Evolutionary conservation across 192 early-diverging fungal genomes (phyloP), one percentile per base, ranked within the genome.

Genomic region (Entrophospora sp.): DNA sequence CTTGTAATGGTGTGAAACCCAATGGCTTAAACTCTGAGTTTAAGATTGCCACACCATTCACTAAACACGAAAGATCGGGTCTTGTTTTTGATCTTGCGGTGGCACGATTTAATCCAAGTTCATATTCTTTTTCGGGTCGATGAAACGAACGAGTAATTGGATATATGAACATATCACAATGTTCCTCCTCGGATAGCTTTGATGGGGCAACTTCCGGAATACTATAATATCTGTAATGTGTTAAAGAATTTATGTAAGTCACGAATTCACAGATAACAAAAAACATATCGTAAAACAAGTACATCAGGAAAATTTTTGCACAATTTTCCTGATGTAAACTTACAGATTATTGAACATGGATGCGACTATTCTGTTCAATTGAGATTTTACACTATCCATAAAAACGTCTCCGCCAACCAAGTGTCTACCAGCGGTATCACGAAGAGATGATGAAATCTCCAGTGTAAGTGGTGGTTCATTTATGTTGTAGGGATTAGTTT

Each of bases 131-230:
- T 6, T 60, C 37, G 18, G 30, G 13, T 22, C 66, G 18, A 18
- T 5, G 20, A 49, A 68, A 68, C 60, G 37, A 28, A 45, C 66
- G 66, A 45, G 53, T 57, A 30, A 68, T 68, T 46, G 67, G 67
- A 52, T 69, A 24, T 44, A 72, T n/a, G 25, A 69, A 61, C 67
- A 69, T 69, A 24, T 60, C 20, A 37, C 45, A 51, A 37, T 69
- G 58, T 51, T 69, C 67, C 2, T 69, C 67, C 31, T 69, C 67
- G 22, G 69, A 72, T 22, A 45, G 20, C 57, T 67, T 79, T 73
- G 9, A 25, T 52, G 63, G 63, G 3, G 67, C 67, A 69, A 69
- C 58, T 2, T 59, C 46, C 14, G 66, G 66, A 34, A 68, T 22
- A 68, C 66, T 18, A 45, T 35, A 4, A 51, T 34, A 69, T 43